Conservation (phyloP, 345 rosid genomes). For the Eucalyptus erythrocorys region DNA sequence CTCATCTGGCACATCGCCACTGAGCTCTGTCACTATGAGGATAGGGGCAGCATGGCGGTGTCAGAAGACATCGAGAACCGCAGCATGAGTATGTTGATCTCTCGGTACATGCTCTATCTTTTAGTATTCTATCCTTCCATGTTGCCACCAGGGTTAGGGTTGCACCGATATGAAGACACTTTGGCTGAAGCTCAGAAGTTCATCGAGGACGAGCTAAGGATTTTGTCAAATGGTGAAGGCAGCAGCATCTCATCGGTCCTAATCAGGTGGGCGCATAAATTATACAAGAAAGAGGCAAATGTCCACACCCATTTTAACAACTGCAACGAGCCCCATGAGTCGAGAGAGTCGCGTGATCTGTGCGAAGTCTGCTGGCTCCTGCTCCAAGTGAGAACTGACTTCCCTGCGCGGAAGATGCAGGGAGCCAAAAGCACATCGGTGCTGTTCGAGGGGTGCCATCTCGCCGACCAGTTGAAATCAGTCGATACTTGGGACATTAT, state of each 20-base stretch:
- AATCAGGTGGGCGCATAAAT: too few relatives aligned
- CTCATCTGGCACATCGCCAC: too few relatives aligned
- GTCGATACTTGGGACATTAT: not conserved
- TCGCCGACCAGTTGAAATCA: not conserved
- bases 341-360: not conserved
- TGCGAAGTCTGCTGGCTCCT: not conserved
- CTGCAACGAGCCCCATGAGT: not conserved
- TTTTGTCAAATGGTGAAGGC: too few relatives aligned
- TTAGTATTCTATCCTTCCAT: not conserved
- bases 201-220: not conserved
- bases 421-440: not conserved
- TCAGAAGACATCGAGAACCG: not conserved
- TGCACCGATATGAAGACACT: not conserved
- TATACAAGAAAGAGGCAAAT: not conserved
- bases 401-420: fast-evolving
- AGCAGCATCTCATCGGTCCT: too few relatives aligned
- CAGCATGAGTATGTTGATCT: not conserved
- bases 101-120: not conserved
- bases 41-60: fast-evolving
- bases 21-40: not conserved
- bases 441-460: not conserved
- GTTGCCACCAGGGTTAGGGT: not conserved
- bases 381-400: not conserved
- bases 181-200: not conserved
- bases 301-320: not conserved